Evolutionary conservation across 2,329 filamentous ascomycete genomes (phyloP).

Genomic region (Phaeosphaeriaceae sp.): DNA sequence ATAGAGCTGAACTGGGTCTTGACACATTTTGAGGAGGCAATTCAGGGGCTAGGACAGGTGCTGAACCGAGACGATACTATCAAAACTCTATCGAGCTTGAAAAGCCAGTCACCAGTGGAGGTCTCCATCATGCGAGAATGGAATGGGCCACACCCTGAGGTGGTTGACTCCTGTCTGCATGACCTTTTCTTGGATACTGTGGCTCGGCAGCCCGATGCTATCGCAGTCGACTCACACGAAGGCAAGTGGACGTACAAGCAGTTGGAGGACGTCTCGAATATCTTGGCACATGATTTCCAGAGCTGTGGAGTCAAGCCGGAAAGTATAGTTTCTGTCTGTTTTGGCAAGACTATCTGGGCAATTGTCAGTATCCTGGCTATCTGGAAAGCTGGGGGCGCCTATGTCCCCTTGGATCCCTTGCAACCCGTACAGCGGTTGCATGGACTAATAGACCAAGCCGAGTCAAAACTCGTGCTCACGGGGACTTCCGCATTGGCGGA

Average conservation of each 20-base stretch:
- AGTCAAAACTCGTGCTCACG: neutral
- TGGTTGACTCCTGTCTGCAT: neutral
- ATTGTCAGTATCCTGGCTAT: conserved; percentile 48
- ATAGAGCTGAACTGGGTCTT: neutral
- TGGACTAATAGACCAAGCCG: neutral
- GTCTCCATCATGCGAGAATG: neutral
- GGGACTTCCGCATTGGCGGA: too few relatives aligned
- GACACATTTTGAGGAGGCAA: neutral
- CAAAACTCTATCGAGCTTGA: neutral
- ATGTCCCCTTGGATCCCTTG: conserved; percentile 35
- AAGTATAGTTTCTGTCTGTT: conserved; percentile 7
- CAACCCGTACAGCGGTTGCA: neutral
- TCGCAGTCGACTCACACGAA: conserved; percentile 11
- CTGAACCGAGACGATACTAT: neutral
- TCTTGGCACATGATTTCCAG: conserved; percentile 9
- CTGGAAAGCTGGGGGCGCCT: conserved; percentile 50
- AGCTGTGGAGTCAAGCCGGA: conserved; percentile 1
- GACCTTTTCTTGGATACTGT: neutral
- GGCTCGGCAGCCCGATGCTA: conserved; percentile 8
- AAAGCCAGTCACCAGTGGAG: neutral
- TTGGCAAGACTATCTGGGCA: conserved; percentile 26
- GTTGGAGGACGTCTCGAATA: conserved; percentile 10
- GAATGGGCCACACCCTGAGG: neutral
- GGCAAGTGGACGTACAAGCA: conserved; percentile 15
- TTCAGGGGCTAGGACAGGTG: neutral